Evolutionary conservation across 2,329 filamentous ascomycete species (phyloP).

Genomic region (Calonectria multiphialidica): DNA sequence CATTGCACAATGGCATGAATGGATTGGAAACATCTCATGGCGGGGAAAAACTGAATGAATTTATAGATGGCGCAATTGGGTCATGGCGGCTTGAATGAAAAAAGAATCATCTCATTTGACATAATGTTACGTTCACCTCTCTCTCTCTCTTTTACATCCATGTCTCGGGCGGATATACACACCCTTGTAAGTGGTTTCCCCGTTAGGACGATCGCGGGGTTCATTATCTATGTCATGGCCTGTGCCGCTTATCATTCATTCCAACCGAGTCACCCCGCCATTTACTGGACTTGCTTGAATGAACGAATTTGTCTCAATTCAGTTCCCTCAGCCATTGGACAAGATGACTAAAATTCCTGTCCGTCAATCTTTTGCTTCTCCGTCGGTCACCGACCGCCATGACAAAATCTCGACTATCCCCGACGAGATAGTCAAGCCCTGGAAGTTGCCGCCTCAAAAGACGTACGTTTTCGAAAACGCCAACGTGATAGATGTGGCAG

Average conservation of each 20-base stretch:
- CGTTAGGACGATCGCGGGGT: constrained; percentile 7
- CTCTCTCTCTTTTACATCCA: neutral
- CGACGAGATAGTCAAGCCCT: constrained; percentile 48
- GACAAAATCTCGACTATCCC: neutral
- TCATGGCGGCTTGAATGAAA: constrained; percentile 10
- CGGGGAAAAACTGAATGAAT: constrained; percentile 26
- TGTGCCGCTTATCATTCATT: constrained; percentile 1
- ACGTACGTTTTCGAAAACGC: constrained; percentile 56
- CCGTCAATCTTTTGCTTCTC: neutral
- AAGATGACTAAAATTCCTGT: neutral
- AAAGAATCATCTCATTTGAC: constrained; percentile 4
- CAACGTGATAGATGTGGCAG: constrained; percentile 55
- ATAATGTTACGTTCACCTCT: neutral
- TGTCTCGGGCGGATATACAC: neutral
- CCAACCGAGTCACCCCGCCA: neutral
- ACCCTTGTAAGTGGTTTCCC: constrained; percentile 2
- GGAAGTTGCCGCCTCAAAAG: constrained; percentile 48
- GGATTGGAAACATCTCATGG: constrained; percentile 32
- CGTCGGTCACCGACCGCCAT: neutral
- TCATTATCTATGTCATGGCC: neutral
- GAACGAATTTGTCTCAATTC: neutral
- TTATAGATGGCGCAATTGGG: constrained; percentile 39
- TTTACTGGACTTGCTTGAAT: neutral
- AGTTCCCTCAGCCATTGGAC: neutral
- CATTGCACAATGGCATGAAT: neutral